These are phyloP conservation scores for Pythium folliculosum DNA, from an alignment of 352 stramenopile species.

Conservation along the genomic window DNA sequence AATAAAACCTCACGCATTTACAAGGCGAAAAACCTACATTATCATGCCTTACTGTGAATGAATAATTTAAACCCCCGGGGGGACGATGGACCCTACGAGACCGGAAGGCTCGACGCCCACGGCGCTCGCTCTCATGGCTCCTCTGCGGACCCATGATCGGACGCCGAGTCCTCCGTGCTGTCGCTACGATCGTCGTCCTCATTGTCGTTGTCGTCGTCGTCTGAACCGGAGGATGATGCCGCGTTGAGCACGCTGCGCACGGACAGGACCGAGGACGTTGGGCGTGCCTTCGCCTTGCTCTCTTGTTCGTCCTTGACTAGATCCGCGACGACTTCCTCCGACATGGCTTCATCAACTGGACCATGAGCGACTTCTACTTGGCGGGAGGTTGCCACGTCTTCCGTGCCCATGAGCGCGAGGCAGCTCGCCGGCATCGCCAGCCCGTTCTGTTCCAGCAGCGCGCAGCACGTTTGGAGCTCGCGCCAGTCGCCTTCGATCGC, in stretches of 20 bases:
- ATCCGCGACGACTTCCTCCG: not conserved
- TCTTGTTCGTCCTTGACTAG: not conserved
- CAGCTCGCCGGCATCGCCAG: constrained; percentile 35
- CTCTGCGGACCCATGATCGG: not conserved
- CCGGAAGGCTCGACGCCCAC: no score
- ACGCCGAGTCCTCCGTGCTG: not conserved
- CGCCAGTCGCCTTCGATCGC: constrained; percentile 37
- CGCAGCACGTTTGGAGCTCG: constrained; percentile 33
- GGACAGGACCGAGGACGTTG: constrained; percentile 8
- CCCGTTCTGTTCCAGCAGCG: constrained; percentile 31
- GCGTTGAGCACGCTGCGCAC: constrained; percentile 23
- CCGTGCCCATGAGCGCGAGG: constrained; percentile 31
- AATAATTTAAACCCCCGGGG: constrained; percentile 19
- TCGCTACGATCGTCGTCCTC: not conserved
- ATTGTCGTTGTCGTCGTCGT: not conserved
- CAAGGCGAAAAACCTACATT: constrained; percentile 7
- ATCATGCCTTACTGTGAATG: not conserved
- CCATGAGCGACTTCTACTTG: not conserved
- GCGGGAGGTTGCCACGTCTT: not conserved
- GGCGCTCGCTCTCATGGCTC: not conserved
- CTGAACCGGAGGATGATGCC: not conserved
- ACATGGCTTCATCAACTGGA: not conserved
- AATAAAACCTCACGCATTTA: constrained; percentile 15
- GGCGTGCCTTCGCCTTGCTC: not conserved
- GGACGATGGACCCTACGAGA: not conserved